Conservation (phyloP, 257 asterid genomes). For the Solanum arcanum region DNA sequence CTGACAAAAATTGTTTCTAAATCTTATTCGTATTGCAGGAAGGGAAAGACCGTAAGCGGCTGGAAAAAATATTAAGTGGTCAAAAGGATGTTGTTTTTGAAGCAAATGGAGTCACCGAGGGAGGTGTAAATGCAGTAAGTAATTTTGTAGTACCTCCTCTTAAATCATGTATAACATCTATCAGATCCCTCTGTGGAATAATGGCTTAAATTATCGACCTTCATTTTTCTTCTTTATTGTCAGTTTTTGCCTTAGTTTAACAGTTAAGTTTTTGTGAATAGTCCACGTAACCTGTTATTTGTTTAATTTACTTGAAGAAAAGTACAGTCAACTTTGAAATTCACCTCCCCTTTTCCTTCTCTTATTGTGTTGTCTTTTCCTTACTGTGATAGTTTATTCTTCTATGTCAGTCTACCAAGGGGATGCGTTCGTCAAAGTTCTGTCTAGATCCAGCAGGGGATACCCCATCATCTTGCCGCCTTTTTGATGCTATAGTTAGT, state of each 20-base stretch:
- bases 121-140: conserved; percentile 84
- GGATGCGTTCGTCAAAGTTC: conserved; percentile 84
- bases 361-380: neutral
- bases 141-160: neutral
- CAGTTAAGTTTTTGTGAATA: neutral
- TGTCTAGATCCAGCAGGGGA: conserved; percentile 95
- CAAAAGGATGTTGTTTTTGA: conserved; percentile 55
- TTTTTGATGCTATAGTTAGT: conserved; percentile 87
- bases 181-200: neutral
- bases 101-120: conserved; percentile 51
- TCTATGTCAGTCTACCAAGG: conserved; percentile 52
- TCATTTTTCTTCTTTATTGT: neutral
- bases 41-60: conserved; percentile 60
- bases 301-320: neutral
- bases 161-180: neutral
- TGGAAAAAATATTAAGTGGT: conserved; percentile 37
- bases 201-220: neutral
- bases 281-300: neutral
- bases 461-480: conserved; percentile 97
- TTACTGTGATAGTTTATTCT: neutral
- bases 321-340: neutral
- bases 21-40: conserved; percentile 41
- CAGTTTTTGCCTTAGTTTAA: neutral
- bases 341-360: neutral
- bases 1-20: neutral